phyloP scores from a whole-genome alignment of 306 rosid species.

The Cicer judaicum region DNA sequence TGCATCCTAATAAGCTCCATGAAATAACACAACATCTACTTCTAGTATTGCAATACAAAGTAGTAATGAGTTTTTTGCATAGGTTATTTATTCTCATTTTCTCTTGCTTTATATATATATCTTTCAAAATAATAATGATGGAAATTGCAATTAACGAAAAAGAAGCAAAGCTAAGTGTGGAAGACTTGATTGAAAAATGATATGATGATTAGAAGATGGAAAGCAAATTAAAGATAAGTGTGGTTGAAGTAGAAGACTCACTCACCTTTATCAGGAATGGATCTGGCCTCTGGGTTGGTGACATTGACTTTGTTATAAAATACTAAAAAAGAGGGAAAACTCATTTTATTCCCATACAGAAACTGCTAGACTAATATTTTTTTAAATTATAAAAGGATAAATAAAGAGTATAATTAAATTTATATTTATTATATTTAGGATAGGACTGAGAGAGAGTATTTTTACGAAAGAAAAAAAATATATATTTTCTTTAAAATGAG shows the following conservation, averaged over 20 bases:
- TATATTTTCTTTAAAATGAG: too few species aligned
- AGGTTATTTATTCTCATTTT: background rate
- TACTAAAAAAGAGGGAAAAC: too few species aligned
- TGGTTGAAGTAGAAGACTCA: background rate
- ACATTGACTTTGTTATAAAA: background rate
- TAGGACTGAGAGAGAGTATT: too few species aligned
- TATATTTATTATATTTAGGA: too few species aligned
- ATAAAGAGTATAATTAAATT: too few species aligned
- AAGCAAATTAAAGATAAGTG: too few species aligned
- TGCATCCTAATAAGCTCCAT: slow-evolving; percentile 4
- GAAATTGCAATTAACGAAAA: background rate
- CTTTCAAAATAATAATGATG: background rate
- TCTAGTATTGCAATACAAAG: background rate
- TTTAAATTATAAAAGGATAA: too few species aligned
- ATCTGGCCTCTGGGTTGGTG: background rate
- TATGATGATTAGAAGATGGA: background rate
- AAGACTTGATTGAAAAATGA: background rate
- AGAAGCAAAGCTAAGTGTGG: background rate
- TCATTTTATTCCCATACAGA: too few species aligned
- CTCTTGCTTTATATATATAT: background rate
- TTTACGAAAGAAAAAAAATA: too few species aligned
- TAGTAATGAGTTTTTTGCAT: background rate
- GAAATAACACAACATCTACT: background rate
- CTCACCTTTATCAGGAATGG: background rate
- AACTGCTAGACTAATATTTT: too few species aligned